These are phyloP conservation scores for Galerina sulciceps DNA, from an alignment of 768 basidiomycete species.

Conservation along the genomic window DNA sequence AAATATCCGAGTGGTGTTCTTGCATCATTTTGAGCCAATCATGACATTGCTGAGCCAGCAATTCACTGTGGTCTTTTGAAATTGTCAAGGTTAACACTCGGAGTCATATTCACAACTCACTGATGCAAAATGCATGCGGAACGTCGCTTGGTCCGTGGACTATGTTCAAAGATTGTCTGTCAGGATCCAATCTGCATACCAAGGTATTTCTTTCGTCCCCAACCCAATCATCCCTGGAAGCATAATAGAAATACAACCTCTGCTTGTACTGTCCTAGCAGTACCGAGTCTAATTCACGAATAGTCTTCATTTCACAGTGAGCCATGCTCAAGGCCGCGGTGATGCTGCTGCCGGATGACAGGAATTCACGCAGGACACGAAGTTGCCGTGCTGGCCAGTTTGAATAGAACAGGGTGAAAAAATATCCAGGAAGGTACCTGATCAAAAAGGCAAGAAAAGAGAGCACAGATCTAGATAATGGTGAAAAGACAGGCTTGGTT, in stretches of 20 bases:
- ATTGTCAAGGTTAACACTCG: not conserved
- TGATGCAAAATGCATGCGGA: conserved; percentile 78
- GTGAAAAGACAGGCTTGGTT: conserved; percentile 51
- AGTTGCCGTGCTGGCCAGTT: conserved; percentile 55
- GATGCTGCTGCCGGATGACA: conserved; percentile 56
- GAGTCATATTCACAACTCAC: conserved; percentile 41
- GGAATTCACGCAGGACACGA: conserved; percentile 47
- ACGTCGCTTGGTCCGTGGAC: conserved; percentile 51
- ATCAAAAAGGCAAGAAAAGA: conserved; percentile 47
- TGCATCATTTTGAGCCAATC: conserved; percentile 38
- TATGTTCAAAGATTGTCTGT: conserved; percentile 35
- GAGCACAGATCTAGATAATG: conserved; percentile 44
- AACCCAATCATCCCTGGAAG: conserved; percentile 70
- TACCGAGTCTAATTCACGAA: conserved; percentile 53
- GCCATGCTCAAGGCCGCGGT: conserved; percentile 63
- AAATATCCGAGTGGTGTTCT: not conserved
- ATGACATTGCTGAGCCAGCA: conserved; percentile 52
- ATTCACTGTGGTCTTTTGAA: conserved; percentile 52
- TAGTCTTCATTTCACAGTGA: conserved; percentile 67
- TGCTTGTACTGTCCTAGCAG: conserved; percentile 44
- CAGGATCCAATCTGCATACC: conserved; percentile 41
- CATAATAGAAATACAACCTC: conserved; percentile 59
- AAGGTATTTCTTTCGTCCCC: conserved; percentile 55
- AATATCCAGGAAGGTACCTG: conserved; percentile 38
- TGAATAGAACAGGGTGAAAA: conserved; percentile 49